phyloP scores from a whole-genome alignment of 1,139 yeast species.

The Candida tropicalis region DNA sequence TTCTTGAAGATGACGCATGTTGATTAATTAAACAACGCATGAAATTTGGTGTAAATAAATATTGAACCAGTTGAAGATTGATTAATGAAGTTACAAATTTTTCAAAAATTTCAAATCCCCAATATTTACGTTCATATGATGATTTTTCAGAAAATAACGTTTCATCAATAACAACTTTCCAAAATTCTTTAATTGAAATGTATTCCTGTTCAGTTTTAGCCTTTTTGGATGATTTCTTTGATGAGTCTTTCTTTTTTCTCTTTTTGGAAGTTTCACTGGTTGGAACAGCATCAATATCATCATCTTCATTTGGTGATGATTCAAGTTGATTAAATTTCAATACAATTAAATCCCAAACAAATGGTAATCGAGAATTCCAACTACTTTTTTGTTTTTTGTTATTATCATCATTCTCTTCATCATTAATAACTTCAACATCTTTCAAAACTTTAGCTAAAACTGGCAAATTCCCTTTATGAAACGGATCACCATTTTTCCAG shows the following conservation, averaged over 20 bases:
- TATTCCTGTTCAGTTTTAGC: constrained; percentile 14
- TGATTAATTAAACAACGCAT: constrained; percentile 80
- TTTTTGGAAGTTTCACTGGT: constrained; percentile 10
- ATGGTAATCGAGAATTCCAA: constrained; percentile 82
- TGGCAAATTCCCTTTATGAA: constrained; percentile 65
- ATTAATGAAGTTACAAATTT: constrained; percentile 37
- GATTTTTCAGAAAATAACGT: constrained; percentile 74
- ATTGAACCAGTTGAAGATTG: constrained; percentile 24
- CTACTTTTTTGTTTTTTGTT: constrained; percentile 52
- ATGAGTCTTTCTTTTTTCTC: constrained; percentile 23
- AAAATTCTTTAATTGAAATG: constrained; percentile 66
- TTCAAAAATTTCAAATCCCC: constrained; percentile 79
- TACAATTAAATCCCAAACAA: constrained; percentile 77
- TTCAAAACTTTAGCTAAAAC: constrained; percentile 65
- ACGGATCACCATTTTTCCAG: constrained; percentile 79
- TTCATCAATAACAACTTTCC: constrained; percentile 81
- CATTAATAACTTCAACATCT: constrained; percentile 49
- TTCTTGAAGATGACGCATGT: constrained; percentile 63
- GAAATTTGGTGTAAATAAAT: constrained; percentile 68
- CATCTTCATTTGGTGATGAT: constrained; percentile 19
- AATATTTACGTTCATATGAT: constrained; percentile 82
- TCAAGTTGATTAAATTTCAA: constrained; percentile 34
- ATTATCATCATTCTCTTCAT: constrained; percentile 18
- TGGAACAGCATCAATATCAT: constrained; percentile 18
- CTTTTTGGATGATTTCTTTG: constrained; percentile 33